Conservation (phyloP, 2,329 filamentous ascomycete species). For the Penicillium expansum region DNA sequence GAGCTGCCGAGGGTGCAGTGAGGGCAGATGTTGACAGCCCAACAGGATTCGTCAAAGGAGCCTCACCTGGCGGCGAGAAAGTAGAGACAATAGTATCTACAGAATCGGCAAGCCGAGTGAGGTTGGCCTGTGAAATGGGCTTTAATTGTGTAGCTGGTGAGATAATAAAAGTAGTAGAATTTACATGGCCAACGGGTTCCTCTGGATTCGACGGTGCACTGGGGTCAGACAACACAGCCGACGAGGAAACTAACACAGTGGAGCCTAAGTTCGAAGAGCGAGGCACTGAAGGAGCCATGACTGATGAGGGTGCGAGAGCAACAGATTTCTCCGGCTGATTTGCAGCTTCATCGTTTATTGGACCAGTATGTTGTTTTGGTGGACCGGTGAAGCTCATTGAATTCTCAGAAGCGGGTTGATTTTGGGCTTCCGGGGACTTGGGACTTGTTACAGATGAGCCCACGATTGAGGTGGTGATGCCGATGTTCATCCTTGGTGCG, state of each 20-base stretch:
- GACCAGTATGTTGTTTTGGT: neutral
- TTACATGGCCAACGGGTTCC: neutral
- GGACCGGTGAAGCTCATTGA: neutral
- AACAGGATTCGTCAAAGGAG: neutral
- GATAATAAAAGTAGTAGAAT: too few species aligned
- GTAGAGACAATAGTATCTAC: neutral
- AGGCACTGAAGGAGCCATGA: neutral
- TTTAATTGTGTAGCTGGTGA: neutral
- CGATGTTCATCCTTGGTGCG: conserved; percentile 12
- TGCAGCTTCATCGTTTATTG: neutral
- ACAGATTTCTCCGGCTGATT: neutral
- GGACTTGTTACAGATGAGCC: neutral
- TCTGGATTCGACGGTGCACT: neutral
- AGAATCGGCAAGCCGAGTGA: neutral
- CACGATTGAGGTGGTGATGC: neutral
- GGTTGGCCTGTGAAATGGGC: neutral
- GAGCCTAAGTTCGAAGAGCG: neutral
- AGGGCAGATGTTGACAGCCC: neutral
- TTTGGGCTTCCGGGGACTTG: neutral
- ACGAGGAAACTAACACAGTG: neutral
- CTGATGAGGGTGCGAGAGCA: neutral
- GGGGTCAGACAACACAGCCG: neutral
- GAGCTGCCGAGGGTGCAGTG: neutral
- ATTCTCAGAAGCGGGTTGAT: neutral
- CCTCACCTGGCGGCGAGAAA: neutral